Evolutionary conservation across 2,329 filamentous ascomycete species (phyloP).

Genomic region (Aphanoascus verrucosus): DNA sequence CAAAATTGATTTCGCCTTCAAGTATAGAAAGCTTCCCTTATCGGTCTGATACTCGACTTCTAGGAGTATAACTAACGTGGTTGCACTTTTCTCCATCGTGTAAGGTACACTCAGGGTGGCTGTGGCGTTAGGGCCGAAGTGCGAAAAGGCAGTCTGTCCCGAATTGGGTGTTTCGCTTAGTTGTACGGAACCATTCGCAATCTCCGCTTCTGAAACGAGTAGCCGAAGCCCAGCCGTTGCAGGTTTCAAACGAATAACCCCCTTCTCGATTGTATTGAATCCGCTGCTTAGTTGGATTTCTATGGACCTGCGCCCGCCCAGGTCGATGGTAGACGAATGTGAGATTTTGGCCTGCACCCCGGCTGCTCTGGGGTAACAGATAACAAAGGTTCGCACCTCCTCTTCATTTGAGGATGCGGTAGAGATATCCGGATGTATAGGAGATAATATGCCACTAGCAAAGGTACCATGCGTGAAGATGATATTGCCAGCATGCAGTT

Average conservation of each 20-base stretch:
- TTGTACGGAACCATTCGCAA: conserved; percentile 33
- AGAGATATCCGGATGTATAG: not conserved
- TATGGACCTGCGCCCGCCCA: conserved; percentile 67
- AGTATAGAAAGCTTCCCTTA: conserved; percentile 54
- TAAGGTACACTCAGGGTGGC: conserved; percentile 59
- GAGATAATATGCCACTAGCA: conserved; percentile 14
- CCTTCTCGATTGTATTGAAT: conserved; percentile 50
- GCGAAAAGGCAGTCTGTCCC: conserved; percentile 38
- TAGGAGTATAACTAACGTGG: conserved; percentile 60
- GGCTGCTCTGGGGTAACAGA: conserved; percentile 60
- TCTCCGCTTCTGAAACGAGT: conserved; percentile 41
- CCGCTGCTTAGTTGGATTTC: conserved; percentile 64
- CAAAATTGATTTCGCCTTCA: conserved; percentile 52
- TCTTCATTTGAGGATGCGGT: conserved; percentile 23
- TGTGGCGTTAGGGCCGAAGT: conserved; percentile 24
- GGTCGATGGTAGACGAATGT: conserved; percentile 59
- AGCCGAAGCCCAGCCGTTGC: conserved; percentile 52
- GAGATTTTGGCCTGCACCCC: conserved; percentile 59
- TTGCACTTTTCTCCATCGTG: conserved; percentile 65
- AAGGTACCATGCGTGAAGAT: conserved; percentile 28
- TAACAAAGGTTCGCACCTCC: conserved; percentile 51
- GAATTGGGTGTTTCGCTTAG: conserved; percentile 35
- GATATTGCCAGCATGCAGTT: conserved; percentile 41
- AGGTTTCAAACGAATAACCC: conserved; percentile 45
- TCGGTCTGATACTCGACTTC: conserved; percentile 65